Base-by-base conservation (phyloP, 2,329 filamentous ascomycete species). In the Fonsecaea multimorphosa region DNA sequence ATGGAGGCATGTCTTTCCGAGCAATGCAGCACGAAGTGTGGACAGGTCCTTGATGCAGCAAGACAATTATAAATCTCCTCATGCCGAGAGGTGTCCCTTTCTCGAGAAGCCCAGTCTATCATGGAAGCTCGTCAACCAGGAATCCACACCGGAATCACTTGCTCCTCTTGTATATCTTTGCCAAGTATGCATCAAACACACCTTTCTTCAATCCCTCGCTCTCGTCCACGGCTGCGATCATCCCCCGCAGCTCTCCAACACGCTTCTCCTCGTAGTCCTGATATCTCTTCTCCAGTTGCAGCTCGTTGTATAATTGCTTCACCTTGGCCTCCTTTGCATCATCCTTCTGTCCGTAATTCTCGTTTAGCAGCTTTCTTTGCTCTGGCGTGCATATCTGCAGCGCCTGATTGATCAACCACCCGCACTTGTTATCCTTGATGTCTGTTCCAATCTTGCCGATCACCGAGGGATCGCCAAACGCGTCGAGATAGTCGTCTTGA, bases 361-460 rank as follows among this genome's bases (percentile, higher is more conserved):
- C 87, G 76, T 97, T 92, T 58, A 99, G 88, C 44, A 96, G 80
- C 80, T 91, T 85, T 76, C 93, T 89, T 85, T 99, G 95, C 78
- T 94, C 92, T 1, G 92, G 88, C 1, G 86, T 93, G 70, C 87
- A 91, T 68, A 90, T 86, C 78, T 88, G 85, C 66, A 99, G 85
- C 54, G 95, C 95, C 81, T 97, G 90, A 86, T 99, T 99, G 80
- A 99, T 87, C 66, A 99, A 84, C 95, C 95, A 99, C 49, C 92
- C 96, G 86, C 95, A 99, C 86, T 99, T 99, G 87, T 99, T 99
- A 83, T 99, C 95, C 85, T 93, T 89, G 79, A 99, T 99, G 76
- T 99, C 95, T 67, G 95, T 99, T 72, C 95, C 95, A 71, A 98
- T 97, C 87, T 99, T 99, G 80, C 95, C 95, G 77, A 99, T 95